Conservation (phyloP, 2,329 filamentous ascomycete species). For the Fusarium tupiense region DNA sequence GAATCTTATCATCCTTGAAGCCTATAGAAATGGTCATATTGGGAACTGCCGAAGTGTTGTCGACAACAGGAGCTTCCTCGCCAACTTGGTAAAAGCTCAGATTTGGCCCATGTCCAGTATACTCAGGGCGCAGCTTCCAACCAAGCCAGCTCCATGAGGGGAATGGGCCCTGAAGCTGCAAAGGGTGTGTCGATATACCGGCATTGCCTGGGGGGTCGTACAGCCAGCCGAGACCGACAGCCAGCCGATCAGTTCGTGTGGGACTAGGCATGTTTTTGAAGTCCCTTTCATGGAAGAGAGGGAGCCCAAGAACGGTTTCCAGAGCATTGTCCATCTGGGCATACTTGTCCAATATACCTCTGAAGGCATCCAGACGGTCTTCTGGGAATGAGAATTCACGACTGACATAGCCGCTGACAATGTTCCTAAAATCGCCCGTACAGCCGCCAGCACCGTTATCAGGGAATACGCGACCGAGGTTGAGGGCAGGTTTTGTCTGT, state of each 20-base stretch:
- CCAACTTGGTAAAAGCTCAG: constrained; percentile 48
- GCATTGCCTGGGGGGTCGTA: constrained; percentile 39
- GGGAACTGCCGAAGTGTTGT: constrained; percentile 46
- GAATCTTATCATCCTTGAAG: constrained; percentile 46
- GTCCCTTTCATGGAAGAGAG: constrained; percentile 48
- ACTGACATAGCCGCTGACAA: constrained; percentile 47
- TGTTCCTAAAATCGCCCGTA: constrained; percentile 40
- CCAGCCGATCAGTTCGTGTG: constrained; percentile 49
- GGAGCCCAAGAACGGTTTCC: constrained; percentile 48
- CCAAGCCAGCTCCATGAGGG: constrained; percentile 54
- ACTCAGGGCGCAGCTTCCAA: constrained; percentile 45
- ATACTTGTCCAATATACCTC: constrained; percentile 46
- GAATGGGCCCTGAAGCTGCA: constrained; percentile 42
- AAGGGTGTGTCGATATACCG: constrained; percentile 37
- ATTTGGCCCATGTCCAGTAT: constrained; percentile 38
- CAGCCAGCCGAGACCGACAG: constrained; percentile 49
- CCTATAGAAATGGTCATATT: constrained; percentile 49
- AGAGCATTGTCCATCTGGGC: constrained; percentile 41
- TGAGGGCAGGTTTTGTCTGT: constrained; percentile 44
- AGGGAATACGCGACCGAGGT: constrained; percentile 48
- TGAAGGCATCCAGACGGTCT: constrained; percentile 49
- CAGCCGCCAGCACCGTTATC: constrained; percentile 33
- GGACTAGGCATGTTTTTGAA: constrained; percentile 43
- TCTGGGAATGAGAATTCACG: constrained; percentile 42
- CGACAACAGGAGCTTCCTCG: constrained; percentile 41